Conservation (phyloP, 495 filamentous ascomycete genomes). For the Stereocaulon alpinum region DNA sequence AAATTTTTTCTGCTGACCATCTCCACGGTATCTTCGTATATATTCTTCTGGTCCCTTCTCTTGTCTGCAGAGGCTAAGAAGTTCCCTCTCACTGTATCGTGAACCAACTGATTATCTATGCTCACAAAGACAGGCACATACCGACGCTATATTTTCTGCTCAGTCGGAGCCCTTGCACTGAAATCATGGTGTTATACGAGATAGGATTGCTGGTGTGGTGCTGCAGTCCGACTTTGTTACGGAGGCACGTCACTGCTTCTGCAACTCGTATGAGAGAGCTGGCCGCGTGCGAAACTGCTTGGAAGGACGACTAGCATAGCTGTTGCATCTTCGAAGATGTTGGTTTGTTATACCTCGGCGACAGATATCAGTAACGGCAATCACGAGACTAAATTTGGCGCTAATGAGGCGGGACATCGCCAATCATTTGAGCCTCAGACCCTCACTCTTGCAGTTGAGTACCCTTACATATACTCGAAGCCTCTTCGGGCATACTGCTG, state of each 20-base stretch:
- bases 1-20: background rate
- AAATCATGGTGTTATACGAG: background rate
- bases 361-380: background rate
- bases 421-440: slow-evolving; percentile 11
- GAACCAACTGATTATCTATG: background rate
- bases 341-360: background rate
- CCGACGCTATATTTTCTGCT: background rate
- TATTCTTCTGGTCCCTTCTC: background rate
- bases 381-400: background rate
- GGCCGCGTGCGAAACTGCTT: background rate
- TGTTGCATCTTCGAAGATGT: background rate
- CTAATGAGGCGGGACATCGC: slow-evolving; percentile 1
- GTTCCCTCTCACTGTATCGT: background rate
- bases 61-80: background rate
- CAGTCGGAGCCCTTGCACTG: background rate
- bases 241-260: background rate
- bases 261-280: background rate
- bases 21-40: background rate
- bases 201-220: background rate
- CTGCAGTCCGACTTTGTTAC: background rate
- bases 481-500: background rate
- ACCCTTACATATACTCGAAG: background rate
- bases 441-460: background rate
- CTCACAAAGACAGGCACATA: background rate
- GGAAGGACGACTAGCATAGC: background rate